Evolutionary conservation across 2,329 filamentous ascomycete genomes (phyloP).

Genomic region (Monilinia polystroma): DNA sequence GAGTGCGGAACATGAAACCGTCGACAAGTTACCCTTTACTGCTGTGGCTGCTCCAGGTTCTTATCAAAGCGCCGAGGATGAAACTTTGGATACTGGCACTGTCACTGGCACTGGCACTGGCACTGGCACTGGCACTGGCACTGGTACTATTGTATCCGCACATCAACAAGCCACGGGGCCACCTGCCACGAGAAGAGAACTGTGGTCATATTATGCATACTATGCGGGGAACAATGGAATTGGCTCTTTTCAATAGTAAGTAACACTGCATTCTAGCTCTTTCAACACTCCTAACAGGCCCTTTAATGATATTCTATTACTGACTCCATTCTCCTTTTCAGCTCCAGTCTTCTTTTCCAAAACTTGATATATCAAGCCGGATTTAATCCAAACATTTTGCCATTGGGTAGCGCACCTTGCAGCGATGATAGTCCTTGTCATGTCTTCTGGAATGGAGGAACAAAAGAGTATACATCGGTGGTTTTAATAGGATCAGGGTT

Average conservation of each 20-base stretch:
- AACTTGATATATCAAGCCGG: conserved; percentile 40
- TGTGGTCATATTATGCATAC: conserved; percentile 38
- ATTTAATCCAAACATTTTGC: conserved; percentile 39
- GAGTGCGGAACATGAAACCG: conserved; percentile 10
- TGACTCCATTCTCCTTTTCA: conserved; percentile 24
- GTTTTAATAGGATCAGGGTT: conserved; percentile 37
- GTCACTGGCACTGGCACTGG: neutral
- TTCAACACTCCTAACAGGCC: neutral
- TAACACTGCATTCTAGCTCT: neutral
- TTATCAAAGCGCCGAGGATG: conserved; percentile 27
- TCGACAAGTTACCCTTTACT: conserved; percentile 31
- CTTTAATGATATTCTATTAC: neutral
- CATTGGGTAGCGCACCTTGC: conserved; percentile 37
- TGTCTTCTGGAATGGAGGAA: conserved; percentile 38
- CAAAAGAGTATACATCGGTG: conserved; percentile 36
- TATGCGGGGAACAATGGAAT: conserved; percentile 40
- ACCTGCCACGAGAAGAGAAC: conserved; percentile 36
- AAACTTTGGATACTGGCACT: conserved; percentile 21
- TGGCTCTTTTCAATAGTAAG: conserved; percentile 39
- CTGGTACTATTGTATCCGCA: neutral
- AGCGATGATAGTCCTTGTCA: conserved; percentile 37
- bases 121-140: neutral
- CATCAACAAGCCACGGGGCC: conserved; percentile 22
- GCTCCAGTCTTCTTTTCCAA: conserved; percentile 39
- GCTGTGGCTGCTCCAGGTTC: conserved; percentile 31